A percentile compares a stretch with the other conserved stretches of the same genome.
Evolutionary conservation across 1,284 basidiomycete genomes (phyloP).

Genomic region (Coriolopsis trogii): DNA sequence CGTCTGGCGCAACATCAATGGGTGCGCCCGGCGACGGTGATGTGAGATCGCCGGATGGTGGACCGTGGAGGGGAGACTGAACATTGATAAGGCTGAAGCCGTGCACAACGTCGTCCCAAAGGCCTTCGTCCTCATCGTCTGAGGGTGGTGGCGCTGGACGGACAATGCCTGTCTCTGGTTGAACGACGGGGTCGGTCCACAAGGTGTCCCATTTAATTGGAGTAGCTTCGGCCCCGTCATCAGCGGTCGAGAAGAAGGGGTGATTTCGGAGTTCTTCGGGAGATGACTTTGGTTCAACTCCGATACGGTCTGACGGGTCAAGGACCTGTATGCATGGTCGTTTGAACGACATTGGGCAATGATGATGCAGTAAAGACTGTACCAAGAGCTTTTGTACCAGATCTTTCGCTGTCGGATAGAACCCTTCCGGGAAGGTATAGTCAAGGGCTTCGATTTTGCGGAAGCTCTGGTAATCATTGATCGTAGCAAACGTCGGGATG

Average conservation of each 20-base stretch:
- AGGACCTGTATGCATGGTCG: too few species aligned
- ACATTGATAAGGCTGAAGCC: constrained; percentile 20
- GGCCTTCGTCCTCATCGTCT: constrained; percentile 7
- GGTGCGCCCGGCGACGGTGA: background rate
- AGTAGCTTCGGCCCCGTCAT: background rate
- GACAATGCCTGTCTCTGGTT: constrained; percentile 19
- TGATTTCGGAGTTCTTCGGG: constrained; percentile 18
- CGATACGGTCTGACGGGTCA: constrained; percentile 19
- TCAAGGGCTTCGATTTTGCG: constrained; percentile 23
- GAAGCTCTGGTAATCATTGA: constrained; percentile 26
- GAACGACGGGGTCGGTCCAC: constrained; percentile 19
- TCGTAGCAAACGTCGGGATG: constrained; percentile 15
- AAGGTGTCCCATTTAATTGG: constrained; percentile 20
- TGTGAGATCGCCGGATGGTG: background rate
- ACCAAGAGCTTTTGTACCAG: constrained; percentile 18
- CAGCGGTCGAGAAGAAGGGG: constrained; percentile 10
- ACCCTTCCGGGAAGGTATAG: constrained; percentile 20
- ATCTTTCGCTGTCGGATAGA: constrained; percentile 17
- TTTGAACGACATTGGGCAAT: too few species aligned
- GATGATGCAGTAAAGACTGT: background rate
- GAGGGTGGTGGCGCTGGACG: constrained; percentile 1
- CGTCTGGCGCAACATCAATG: constrained; percentile 12
- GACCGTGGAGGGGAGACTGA: constrained; percentile 9
- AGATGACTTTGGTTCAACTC: constrained; percentile 22
- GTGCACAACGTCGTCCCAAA: constrained; percentile 23